These are phyloP conservation scores for Pseudozyma flocculosa DNA, from an alignment of 1,284 basidiomycete genomes.

Conservation along the genomic window DNA sequence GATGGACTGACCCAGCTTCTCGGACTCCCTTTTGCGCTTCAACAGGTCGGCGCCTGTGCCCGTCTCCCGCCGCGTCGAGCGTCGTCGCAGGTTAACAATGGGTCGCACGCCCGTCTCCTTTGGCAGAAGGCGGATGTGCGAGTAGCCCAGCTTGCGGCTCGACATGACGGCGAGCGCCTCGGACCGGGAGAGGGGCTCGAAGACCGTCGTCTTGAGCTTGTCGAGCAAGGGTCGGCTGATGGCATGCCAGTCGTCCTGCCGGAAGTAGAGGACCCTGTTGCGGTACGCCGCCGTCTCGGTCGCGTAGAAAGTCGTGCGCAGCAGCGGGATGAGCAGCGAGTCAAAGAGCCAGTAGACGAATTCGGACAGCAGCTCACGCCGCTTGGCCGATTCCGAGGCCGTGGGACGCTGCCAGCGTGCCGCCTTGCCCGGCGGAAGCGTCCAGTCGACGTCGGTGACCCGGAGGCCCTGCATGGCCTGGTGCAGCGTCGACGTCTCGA, in stretches of 20 bases:
- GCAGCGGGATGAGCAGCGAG: conserved; percentile 74
- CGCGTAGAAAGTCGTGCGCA: conserved; percentile 89
- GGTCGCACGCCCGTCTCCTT: conserved; percentile 93
- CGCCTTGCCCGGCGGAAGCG: conserved; percentile 61
- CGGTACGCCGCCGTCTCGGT: conserved; percentile 87
- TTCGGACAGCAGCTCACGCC: conserved; percentile 75
- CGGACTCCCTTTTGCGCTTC: conserved; percentile 5
- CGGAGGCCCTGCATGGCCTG: conserved; percentile 74
- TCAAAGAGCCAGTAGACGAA: conserved; percentile 92
- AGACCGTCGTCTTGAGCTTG: conserved; percentile 65
- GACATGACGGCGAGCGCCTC: conserved; percentile 56
- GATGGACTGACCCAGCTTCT: conserved; percentile 66
- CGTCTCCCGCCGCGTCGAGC: conserved; percentile 49
- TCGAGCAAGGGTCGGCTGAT: conserved; percentile 79
- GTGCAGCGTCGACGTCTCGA: conserved; percentile 81
- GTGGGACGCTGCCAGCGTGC: conserved; percentile 58
- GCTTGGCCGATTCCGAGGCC: conserved; percentile 71
- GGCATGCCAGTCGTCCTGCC: conserved; percentile 84
- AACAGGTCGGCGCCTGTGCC: conserved; percentile 8
- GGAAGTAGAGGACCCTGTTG: conserved; percentile 86
- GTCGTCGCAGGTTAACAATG: conserved; percentile 84
- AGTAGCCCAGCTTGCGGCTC: conserved; percentile 67
- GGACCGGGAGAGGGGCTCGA: conserved; percentile 28
- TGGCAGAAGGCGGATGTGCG: conserved; percentile 83
- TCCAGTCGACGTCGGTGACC: conserved; percentile 78